phyloP scores from a whole-genome alignment of 73 alveolate genomes.

The Symbiodinium pilosum region DNA sequence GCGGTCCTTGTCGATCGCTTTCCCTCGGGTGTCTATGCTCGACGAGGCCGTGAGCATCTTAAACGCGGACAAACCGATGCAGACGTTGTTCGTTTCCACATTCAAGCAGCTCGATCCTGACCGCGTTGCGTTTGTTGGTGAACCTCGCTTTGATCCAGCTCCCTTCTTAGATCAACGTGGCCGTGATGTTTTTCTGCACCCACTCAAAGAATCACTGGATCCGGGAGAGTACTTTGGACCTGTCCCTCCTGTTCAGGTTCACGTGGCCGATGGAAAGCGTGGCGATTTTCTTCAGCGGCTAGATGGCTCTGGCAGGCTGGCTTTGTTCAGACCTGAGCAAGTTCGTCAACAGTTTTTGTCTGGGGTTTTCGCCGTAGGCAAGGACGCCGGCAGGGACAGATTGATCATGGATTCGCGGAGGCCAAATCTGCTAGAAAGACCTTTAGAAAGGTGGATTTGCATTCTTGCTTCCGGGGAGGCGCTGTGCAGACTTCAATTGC shows the following conservation, averaged over 20 bases:
- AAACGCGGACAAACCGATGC: background rate
- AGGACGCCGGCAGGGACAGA: background rate
- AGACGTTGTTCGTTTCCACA: background rate
- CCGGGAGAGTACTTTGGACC: background rate
- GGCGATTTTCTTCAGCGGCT: background rate
- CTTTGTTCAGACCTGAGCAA: background rate
- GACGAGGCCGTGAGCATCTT: background rate
- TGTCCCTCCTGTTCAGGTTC: background rate
- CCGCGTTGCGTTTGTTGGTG: background rate
- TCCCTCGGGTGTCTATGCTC: no score
- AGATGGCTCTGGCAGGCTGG: background rate
- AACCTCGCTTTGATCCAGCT: background rate
- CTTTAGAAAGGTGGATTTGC: background rate
- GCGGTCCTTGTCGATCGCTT: background rate
- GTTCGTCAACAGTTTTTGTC: no score
- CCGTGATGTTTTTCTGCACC: background rate
- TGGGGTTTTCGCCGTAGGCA: background rate
- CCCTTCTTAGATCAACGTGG: background rate
- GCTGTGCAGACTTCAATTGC: background rate
- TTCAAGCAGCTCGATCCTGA: slow-evolving; percentile 13
- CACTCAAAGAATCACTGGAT: background rate
- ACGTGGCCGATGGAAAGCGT: background rate
- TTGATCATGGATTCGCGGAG: background rate
- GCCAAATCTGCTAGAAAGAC: background rate
- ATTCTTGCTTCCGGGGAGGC: background rate